phyloP scores from a whole-genome alignment of 148 eudicot genomes.

The Rheum nobile region DNA sequence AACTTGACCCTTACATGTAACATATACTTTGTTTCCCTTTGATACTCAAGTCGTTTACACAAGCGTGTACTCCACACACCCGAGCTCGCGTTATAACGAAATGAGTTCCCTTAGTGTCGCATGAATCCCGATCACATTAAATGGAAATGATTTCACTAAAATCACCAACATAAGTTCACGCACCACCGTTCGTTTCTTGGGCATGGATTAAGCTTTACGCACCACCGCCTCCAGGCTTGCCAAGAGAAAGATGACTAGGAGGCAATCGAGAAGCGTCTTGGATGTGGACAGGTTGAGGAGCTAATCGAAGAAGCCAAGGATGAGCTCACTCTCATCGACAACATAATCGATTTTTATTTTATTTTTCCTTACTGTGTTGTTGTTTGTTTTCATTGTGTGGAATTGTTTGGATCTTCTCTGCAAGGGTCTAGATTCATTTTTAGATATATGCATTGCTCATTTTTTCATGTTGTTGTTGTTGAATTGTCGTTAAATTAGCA shows the following conservation, averaged over 20 bases:
- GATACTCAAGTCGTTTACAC: too few species aligned
- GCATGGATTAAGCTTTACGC: conserved; percentile 78
- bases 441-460: neutral
- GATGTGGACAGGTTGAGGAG: conserved; percentile 90
- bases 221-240: conserved; percentile 70
- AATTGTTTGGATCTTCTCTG: neutral
- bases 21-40: too few species aligned
- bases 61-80: too few species aligned
- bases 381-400: neutral
- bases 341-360: conserved; percentile 48
- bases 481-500: neutral
- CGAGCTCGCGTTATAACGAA: too few species aligned
- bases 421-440: neutral
- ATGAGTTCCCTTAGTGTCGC: too few species aligned
- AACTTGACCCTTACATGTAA: too few species aligned
- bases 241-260: conserved; percentile 73
- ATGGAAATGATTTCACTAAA: too few species aligned
- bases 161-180: too few species aligned
- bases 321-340: conserved; percentile 66
- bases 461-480: neutral
- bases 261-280: conserved; percentile 55
- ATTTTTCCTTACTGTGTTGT: neutral
- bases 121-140: too few species aligned
- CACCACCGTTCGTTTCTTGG: too few species aligned
- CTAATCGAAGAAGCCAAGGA: conserved; percentile 78